Percentiles rank a stretch among this genome's conserved stretches.
phyloP scores from a whole-genome alignment of 768 basidiomycete genomes.

The Sporobolomyces phaffii region DNA sequence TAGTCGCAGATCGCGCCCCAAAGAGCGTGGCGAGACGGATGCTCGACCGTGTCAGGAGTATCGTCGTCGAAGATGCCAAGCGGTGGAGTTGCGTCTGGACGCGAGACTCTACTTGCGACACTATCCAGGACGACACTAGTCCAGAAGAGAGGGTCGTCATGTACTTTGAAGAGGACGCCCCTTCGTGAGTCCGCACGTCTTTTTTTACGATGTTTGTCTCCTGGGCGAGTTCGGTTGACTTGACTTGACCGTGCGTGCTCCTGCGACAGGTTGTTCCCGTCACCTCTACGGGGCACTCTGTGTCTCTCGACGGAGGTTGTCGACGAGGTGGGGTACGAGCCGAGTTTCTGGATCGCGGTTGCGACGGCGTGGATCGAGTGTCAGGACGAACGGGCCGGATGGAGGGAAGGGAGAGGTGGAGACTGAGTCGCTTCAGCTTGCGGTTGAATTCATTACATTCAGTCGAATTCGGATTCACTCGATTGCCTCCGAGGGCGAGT shows the following conservation, averaged over 20 bases:
- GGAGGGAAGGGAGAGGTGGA: slow-evolving; percentile 15
- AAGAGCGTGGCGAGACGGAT: not conserved
- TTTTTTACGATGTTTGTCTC: too few species aligned
- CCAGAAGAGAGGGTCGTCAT: not conserved
- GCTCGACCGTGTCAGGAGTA: not conserved
- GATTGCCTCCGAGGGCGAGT: too few species aligned
- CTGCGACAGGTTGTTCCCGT: slow-evolving; percentile 3
- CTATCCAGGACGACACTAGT: not conserved
- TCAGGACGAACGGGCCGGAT: slow-evolving; percentile 13
- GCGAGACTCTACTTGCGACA: not conserved
- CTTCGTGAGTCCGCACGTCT: not conserved
- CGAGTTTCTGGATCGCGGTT: slow-evolving; percentile 24
- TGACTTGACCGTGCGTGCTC: not conserved
- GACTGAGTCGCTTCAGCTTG: slow-evolving; percentile 6
- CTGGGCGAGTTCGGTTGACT: too few species aligned
- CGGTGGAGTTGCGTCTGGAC: not conserved
- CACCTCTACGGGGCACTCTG: slow-evolving; percentile 2
- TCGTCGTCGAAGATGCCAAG: slow-evolving; percentile 3
- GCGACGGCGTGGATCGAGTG: slow-evolving; percentile 2
- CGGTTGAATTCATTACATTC: too few species aligned
- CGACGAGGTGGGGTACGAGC: slow-evolving; percentile 14
- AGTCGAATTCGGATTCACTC: too few species aligned
- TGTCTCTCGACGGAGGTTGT: not conserved
- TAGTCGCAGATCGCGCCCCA: too few species aligned
- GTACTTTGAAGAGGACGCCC: slow-evolving; percentile 2